A percentile compares a stretch with the other conserved stretches of the same genome.
Evolutionary conservation across 352 stramenopile genomes (phyloP).

Genomic region (Pythium dissimile): DNA sequence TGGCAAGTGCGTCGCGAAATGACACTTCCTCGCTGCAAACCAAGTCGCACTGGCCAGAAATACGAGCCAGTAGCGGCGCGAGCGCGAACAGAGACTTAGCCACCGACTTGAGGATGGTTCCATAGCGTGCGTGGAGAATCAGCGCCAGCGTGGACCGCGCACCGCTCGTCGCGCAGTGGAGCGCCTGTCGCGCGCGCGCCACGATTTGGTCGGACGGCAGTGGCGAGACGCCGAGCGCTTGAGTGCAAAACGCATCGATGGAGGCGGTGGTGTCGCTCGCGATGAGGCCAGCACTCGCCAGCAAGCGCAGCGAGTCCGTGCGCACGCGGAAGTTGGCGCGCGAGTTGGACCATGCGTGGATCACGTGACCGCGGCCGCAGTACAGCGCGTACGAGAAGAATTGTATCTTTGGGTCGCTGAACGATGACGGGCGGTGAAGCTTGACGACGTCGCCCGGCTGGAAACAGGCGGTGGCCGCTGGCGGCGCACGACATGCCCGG

Average conservation of each 20-base stretch:
- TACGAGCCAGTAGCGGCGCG: not conserved
- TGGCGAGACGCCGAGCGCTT: constrained; percentile 21
- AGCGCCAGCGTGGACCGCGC: constrained; percentile 22
- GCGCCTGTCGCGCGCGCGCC: constrained; percentile 22
- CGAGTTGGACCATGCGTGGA: constrained; percentile 37
- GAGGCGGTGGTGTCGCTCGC: constrained; percentile 9
- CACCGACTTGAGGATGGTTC: constrained; percentile 23
- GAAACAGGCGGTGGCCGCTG: constrained; percentile 5
- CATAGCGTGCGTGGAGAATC: constrained; percentile 36
- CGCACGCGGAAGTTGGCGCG: constrained; percentile 35
- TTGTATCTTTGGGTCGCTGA: not conserved
- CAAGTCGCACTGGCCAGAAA: not conserved
- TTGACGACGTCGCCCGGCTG: constrained; percentile 30
- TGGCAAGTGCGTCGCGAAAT: not conserved
- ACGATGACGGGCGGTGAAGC: constrained; percentile 1
- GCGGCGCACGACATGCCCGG: not conserved
- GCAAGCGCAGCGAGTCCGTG: constrained; percentile 32
- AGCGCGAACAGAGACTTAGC: constrained; percentile 14
- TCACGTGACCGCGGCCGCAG: constrained; percentile 32
- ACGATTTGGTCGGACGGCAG: constrained; percentile 16
- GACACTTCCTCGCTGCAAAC: too few species aligned
- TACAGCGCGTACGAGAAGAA: constrained; percentile 30
- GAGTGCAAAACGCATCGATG: constrained; percentile 29
- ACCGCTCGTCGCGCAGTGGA: constrained; percentile 19
- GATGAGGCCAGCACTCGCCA: constrained; percentile 21